Evolutionary conservation across 2,329 filamentous ascomycete genomes (phyloP).

Genomic region (Lithohypha guttulata): DNA sequence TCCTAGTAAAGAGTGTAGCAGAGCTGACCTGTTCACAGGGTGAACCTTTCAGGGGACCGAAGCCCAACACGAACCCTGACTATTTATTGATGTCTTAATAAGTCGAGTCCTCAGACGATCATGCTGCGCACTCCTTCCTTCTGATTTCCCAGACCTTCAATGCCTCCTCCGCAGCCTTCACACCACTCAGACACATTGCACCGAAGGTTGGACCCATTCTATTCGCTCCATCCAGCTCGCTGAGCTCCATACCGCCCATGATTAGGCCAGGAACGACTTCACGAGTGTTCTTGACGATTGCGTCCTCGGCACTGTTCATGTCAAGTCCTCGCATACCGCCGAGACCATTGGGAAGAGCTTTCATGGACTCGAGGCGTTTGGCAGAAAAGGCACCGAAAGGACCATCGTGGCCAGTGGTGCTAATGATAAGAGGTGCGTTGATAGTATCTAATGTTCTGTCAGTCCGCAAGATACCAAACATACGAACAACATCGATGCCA

Average conservation of each 20-base stretch:
- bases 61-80: too few species aligned
- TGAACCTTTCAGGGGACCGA: too few species aligned
- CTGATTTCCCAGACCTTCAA: conserved; percentile 66
- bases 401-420: conserved; percentile 81
- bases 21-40: too few species aligned
- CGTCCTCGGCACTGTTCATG: conserved; percentile 85
- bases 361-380: conserved; percentile 85
- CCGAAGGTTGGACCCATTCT: conserved; percentile 85
- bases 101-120: conserved; percentile 19
- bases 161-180: conserved; percentile 85
- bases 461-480: conserved; percentile 3
- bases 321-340: conserved; percentile 89
- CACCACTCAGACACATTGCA: conserved; percentile 76
- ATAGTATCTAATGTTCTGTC: conserved; percentile 54
- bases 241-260: conserved; percentile 90
- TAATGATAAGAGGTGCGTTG: conserved; percentile 80
- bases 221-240: conserved; percentile 81
- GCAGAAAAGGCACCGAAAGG: conserved; percentile 86
- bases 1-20: too few species aligned
- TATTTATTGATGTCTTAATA: too few species aligned
- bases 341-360: conserved; percentile 66
- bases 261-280: conserved; percentile 82
- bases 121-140: conserved; percentile 63
- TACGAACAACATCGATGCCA: too few species aligned
- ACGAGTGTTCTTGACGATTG: conserved; percentile 83